Evolutionary conservation across 305 asterid genomes (phyloP), one percentile per base, ranked within the genome.

Genomic region (Fraxinus sp.): DNA sequence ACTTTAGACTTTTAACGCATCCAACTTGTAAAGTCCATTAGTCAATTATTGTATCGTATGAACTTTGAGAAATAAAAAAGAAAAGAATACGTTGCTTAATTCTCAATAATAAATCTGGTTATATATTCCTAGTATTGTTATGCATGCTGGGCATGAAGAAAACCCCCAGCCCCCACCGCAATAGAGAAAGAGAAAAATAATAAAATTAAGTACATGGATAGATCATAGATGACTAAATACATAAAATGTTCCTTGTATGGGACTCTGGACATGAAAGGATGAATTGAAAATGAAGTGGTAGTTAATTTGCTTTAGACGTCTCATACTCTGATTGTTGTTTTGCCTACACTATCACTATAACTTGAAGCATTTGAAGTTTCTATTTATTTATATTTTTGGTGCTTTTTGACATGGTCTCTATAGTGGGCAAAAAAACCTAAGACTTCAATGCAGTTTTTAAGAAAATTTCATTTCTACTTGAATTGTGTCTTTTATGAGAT

Each of bases 1-100:
- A 75, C 78, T 77, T 73, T 43, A 75, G 35, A 64, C 57, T 86
- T 72, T 74, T 46, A 24, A 55, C 4, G 13, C 43, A 28, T 59
- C 33, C 72, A 33, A 62, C 62, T 18, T 78, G 75, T 43, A 75
- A 75, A 43, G 33, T 28, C 78, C 57, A 36, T 9, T 18, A 1
- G 26, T 83, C 62, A 46, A 22, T 59, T 7, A 68, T 26, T 3
- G 20, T 4, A 11, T 28, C 18, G 9, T 28, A 68, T 68, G 36
- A 68, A 30, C 75, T 26, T 28, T 11, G 75, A 68, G 37, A 68
- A 28, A 68, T 7, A 28, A 11, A 11, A 5, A 68, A 20, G 59
- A 26, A 68, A 10, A 11, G 39, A 68, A 28, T 28, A 18, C 1
- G 18, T 64, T 64, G 35, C 16, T 64, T 64, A 32, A 62, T 62